Evolutionary conservation across 495 filamentous ascomycete genomes (phyloP).

Genomic region (Rusavskia elegans): DNA sequence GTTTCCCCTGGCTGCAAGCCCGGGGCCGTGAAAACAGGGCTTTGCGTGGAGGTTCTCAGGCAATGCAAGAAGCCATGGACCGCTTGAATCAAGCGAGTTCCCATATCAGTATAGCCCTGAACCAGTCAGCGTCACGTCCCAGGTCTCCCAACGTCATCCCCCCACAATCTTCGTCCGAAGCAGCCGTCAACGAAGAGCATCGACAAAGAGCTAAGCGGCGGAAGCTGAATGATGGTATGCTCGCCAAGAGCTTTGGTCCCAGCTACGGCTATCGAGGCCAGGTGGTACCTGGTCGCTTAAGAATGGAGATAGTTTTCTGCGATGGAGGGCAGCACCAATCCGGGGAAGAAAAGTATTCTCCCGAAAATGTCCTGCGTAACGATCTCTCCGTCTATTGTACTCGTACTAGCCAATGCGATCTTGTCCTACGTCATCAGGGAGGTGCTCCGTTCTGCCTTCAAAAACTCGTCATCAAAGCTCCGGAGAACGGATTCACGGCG

Average conservation of each 20-base stretch:
- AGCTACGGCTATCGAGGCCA: slow-evolving; percentile 73
- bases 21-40: slow-evolving; percentile 9
- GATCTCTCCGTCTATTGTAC: slow-evolving; percentile 82
- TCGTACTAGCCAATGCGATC: slow-evolving; percentile 64
- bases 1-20: neutral
- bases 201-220: slow-evolving; percentile 50
- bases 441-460: slow-evolving; percentile 63
- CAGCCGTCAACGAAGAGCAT: slow-evolving; percentile 16
- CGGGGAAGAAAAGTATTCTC: slow-evolving; percentile 40
- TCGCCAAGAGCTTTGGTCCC: slow-evolving; percentile 38
- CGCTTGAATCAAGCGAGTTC: slow-evolving; percentile 27
- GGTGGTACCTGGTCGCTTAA: slow-evolving; percentile 59
- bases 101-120: slow-evolving; percentile 28
- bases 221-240: slow-evolving; percentile 51
- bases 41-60: slow-evolving; percentile 8
- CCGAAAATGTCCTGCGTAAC: slow-evolving; percentile 70
- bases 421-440: slow-evolving; percentile 66
- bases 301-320: slow-evolving; percentile 76
- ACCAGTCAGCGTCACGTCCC: slow-evolving; percentile 26
- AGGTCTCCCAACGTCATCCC: slow-evolving; percentile 24
- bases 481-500: slow-evolving; percentile 61
- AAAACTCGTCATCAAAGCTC: slow-evolving; percentile 78
- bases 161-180: slow-evolving; percentile 21
- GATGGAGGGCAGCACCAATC: slow-evolving; percentile 67
- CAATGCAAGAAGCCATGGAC: slow-evolving; percentile 15